Evolutionary conservation across 441 rosid species (phyloP).

Genomic region (Pelargonium fulgidum): DNA sequence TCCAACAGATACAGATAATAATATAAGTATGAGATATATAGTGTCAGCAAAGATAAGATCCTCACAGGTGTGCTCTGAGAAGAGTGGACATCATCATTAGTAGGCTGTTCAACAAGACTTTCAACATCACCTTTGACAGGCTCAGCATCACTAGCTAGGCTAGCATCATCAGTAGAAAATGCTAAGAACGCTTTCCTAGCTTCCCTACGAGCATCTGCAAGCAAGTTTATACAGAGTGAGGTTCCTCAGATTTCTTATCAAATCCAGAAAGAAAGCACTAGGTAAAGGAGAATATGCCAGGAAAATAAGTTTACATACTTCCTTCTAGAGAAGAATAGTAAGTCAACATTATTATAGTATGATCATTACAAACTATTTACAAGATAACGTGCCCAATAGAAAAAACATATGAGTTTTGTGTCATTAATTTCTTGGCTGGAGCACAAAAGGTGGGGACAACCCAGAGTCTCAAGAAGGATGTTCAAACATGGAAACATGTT

Average conservation of each 20-base stretch:
- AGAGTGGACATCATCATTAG: slow-evolving; percentile 37
- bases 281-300: neutral
- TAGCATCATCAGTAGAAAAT: slow-evolving; percentile 58
- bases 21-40: neutral
- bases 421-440: neutral
- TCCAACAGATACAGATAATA: neutral
- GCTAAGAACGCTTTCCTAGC: slow-evolving; percentile 96
- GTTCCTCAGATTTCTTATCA: neutral
- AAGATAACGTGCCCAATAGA: neutral
- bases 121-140: slow-evolving; percentile 34
- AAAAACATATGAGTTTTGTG: neutral
- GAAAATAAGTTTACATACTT: neutral
- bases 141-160: slow-evolving; percentile 27
- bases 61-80: slow-evolving; percentile 73
- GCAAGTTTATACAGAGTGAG: neutral
- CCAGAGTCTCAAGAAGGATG: too few relatives aligned
- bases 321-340: neutral
- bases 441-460: neutral
- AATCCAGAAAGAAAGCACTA: neutral
- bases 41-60: slow-evolving; percentile 23
- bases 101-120: slow-evolving; percentile 35
- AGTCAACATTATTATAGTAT: neutral
- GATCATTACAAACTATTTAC: neutral
- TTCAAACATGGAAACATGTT: too few relatives aligned
- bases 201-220: slow-evolving; percentile 85